Evolutionary conservation across 768 basidiomycete genomes (phyloP).

Genomic region (Pleurotus salmoneostramineus): DNA sequence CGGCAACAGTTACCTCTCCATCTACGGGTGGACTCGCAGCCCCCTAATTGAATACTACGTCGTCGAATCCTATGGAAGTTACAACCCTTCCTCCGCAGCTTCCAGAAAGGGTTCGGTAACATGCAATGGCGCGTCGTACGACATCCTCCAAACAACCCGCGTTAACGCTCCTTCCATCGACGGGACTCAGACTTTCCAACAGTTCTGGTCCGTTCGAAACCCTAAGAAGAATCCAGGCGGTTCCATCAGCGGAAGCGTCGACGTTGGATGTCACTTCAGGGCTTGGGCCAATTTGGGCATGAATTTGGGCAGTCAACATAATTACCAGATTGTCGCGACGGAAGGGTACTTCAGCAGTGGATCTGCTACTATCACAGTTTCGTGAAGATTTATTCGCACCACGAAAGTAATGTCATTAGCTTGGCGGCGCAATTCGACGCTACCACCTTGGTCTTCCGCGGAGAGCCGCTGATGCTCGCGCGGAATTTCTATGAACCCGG

Average conservation of each 20-base stretch:
- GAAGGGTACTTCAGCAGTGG: conserved; percentile 43
- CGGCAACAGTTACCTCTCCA: conserved; percentile 38
- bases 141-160: conserved; percentile 33
- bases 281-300: conserved; percentile 37
- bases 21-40: conserved; percentile 43
- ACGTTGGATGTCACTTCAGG: conserved; percentile 35
- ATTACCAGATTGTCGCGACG: conserved; percentile 45
- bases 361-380: conserved; percentile 21
- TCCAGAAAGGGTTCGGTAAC: conserved; percentile 33
- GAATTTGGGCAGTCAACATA: conserved; percentile 30
- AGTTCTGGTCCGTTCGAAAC: conserved; percentile 42
- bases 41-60: conserved; percentile 48
- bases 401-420: too few relatives aligned
- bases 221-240: conserved; percentile 19
- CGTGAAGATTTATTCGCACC: too few relatives aligned
- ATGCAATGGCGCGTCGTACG: conserved; percentile 38
- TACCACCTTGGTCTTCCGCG: too few relatives aligned
- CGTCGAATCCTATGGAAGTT: conserved; percentile 34
- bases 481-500: too few relatives aligned
- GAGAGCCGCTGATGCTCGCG: too few relatives aligned
- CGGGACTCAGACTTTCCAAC: conserved; percentile 40
- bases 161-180: conserved; percentile 37
- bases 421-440: too few relatives aligned
- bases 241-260: conserved; percentile 27
- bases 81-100: conserved; percentile 31